These are phyloP conservation scores for Candida ortonii DNA, from an alignment of 805 yeast species.

Conservation along the genomic window DNA sequence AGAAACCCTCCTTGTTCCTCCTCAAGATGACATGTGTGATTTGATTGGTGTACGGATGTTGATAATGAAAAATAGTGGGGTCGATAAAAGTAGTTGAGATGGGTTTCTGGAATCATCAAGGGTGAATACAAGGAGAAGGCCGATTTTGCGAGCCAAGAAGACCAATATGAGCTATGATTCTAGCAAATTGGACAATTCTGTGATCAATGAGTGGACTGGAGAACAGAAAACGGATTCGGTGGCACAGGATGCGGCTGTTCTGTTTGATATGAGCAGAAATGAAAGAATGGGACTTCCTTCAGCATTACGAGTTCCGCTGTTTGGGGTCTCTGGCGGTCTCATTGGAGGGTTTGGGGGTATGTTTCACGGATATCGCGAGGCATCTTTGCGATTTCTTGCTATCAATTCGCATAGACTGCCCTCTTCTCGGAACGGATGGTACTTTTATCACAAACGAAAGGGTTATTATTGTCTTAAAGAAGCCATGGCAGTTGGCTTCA, in stretches of 20 bases:
- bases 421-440: slow-evolving; percentile 78
- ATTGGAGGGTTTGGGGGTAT: slow-evolving; percentile 56
- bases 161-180: no score
- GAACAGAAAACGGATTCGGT: slow-evolving; percentile 8
- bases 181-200: no score
- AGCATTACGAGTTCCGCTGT: slow-evolving; percentile 40
- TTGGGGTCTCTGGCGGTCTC: slow-evolving; percentile 38
- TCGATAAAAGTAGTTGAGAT: no score
- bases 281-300: slow-evolving; percentile 53
- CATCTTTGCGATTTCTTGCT: slow-evolving; percentile 63
- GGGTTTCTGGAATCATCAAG: no score
- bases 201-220: no score
- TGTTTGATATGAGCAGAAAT: slow-evolving; percentile 13
- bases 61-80: no score
- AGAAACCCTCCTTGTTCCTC: no score
- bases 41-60: no score
- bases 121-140: no score
- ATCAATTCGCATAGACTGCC: slow-evolving; percentile 85
- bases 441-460: slow-evolving; percentile 79
- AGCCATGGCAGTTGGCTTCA: slow-evolving; percentile 50
- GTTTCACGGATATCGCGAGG: slow-evolving; percentile 51
- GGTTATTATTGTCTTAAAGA: slow-evolving; percentile 65
- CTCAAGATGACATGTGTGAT: no score
- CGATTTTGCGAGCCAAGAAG: no score
- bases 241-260: slow-evolving; percentile 5